Percentiles rank a stretch among this genome's conserved stretches.
These are phyloP conservation scores for Salix arbutifolia DNA, from an alignment of 345 rosid genomes.

Conservation along the genomic window DNA sequence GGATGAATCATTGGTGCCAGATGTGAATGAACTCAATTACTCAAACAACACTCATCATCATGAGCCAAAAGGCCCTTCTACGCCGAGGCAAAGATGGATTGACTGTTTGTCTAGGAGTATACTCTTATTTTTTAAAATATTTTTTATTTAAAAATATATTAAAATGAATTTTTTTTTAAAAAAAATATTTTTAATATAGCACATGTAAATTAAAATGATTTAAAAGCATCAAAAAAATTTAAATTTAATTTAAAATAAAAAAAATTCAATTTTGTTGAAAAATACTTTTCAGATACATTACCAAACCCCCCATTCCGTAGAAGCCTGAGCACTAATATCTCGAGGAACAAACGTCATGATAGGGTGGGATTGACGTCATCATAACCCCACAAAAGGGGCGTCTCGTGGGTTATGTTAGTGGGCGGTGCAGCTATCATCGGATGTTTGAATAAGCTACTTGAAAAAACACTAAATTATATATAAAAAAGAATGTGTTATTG, in stretches of 20 bases:
- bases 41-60: conserved; percentile 1
- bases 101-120: too few relatives aligned
- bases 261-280: too few relatives aligned
- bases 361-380: conserved; percentile 63
- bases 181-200: too few relatives aligned
- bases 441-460: conserved; percentile 35
- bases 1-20: background rate
- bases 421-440: conserved; percentile 56
- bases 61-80: background rate
- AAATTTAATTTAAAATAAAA: too few relatives aligned
- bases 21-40: background rate
- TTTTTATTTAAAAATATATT: too few relatives aligned
- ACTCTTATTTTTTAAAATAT: too few relatives aligned
- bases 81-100: background rate
- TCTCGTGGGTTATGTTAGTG: conserved; percentile 32
- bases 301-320: too few relatives aligned
- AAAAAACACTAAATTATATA: conserved; percentile 12
- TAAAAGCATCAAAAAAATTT: too few relatives aligned
- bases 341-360: conserved; percentile 46
- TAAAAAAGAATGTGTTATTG: conserved; percentile 21
- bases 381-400: conserved; percentile 20
- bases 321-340: background rate
- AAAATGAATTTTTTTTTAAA: too few relatives aligned
- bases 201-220: too few relatives aligned
- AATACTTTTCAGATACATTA: too few relatives aligned